Base-by-base conservation (phyloP, 2,329 filamentous ascomycete genomes). In the Colletotrichum paranaense region DNA sequence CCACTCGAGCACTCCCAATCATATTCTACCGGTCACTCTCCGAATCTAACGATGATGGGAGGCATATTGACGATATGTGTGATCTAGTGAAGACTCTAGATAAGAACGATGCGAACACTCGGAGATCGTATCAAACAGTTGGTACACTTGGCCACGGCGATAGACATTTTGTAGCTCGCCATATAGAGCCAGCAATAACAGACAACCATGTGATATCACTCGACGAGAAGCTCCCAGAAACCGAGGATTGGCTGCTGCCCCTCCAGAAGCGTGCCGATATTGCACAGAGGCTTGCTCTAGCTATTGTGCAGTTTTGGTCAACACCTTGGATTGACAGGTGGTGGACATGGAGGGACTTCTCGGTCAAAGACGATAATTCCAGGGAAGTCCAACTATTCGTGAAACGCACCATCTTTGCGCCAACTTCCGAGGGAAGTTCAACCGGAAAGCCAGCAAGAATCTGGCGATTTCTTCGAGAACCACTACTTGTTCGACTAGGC, bases 271-370 rank as follows among this genome's bases (percentile, higher is more conserved):
- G 66, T 4, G 46, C 38, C 26, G 66, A 68, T 7, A 68, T 68
- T 11, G 66, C 66, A 5, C 66, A 68, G 28, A 68, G 38, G 9
- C 66, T 68, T 9, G 66, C 66, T 7, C 55, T 62, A 6, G 57
- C 66, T 4, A 59, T 68, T 7, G 42, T 68, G 12, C 66, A 68
- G 30, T 68, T 68, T 30, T 68, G 57, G 57, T 38, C 66, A 7
- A 68, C 66, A 5, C 5, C 57, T 12, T 68, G 66, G 66, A 68
- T 68, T n/a, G 66, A 59, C 19, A 53, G 24, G 16, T 62, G 14
- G 42, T 68, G 66, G 66, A 68, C 66, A 2, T 68, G 66, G 66
- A 59, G 66, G 5, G 57, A 55, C 16, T 68, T 68, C 26, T 68
- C 66, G 1, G 49, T 68, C 26, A 32, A 59, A 16, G 58, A 68